Percentiles rank a stretch among this genome's conserved stretches.
Evolutionary conservation across 2,329 filamentous ascomycete genomes (phyloP).

Genomic region (Myriangium duriaei): DNA sequence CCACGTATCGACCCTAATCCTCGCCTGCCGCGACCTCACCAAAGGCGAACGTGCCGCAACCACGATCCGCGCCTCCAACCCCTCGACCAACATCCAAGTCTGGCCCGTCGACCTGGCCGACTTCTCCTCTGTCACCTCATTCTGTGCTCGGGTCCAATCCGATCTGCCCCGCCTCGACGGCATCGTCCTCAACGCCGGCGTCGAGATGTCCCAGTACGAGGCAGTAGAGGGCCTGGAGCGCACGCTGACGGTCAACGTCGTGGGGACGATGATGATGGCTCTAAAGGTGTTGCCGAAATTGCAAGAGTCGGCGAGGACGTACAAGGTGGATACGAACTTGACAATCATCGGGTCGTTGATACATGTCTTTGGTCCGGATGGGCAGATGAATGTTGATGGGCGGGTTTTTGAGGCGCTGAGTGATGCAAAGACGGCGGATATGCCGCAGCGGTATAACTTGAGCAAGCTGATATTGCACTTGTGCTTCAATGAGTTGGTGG

Average conservation of each 20-base stretch:
- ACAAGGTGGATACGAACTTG: constrained; percentile 24
- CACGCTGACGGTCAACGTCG: constrained; percentile 41
- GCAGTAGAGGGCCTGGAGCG: constrained; percentile 35
- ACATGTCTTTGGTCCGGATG: constrained; percentile 20
- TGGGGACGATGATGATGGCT: constrained; percentile 40
- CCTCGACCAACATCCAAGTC: constrained; percentile 27
- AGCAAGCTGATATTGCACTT: not conserved
- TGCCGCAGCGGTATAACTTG: not conserved
- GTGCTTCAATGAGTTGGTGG: not conserved
- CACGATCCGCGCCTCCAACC: constrained; percentile 26
- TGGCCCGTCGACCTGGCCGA: constrained; percentile 34
- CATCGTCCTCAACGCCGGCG: constrained; percentile 21
- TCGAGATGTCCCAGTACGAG: constrained; percentile 25
- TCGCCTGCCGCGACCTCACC: constrained; percentile 30
- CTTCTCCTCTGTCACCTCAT: constrained; percentile 27
- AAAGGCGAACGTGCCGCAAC: constrained; percentile 34
- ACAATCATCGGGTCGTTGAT: constrained; percentile 32
- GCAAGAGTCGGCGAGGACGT: constrained; percentile 26
- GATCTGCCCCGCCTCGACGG: constrained; percentile 16
- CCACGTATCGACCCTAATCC: constrained; percentile 30
- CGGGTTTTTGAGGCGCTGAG: not conserved
- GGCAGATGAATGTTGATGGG: not conserved
- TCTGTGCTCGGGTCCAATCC: constrained; percentile 20
- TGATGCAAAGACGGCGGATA: not conserved
- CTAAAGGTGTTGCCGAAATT: constrained; percentile 41